These are phyloP conservation scores for Pouteria campechiana DNA, from an alignment of 179 eudicot species.

Conservation along the genomic window DNA sequence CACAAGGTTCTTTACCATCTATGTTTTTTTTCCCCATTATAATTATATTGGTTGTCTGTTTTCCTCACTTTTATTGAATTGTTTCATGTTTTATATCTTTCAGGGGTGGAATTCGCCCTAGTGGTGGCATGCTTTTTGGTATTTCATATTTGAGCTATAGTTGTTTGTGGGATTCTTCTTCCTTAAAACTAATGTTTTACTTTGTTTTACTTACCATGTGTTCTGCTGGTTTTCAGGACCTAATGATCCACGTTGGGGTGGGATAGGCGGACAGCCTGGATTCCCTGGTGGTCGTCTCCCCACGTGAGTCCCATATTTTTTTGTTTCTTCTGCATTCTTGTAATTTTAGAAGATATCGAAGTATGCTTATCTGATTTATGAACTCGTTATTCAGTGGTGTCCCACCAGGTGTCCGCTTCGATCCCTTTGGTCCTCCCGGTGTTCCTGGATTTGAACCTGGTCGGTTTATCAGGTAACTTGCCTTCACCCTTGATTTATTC, in stretches of 20 bases:
- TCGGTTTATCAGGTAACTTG: conserved; percentile 51
- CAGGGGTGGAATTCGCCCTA: conserved; percentile 59
- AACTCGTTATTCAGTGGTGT: conserved; percentile 38
- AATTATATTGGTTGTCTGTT: neutral
- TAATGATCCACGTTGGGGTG: conserved; percentile 57
- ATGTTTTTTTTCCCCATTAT: neutral
- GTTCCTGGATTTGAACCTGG: conserved; percentile 90
- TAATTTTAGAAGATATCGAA: neutral
- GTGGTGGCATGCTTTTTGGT: conserved; percentile 70
- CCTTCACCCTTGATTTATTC: too few species aligned
- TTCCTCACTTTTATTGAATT: neutral
- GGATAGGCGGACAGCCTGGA: conserved; percentile 37
- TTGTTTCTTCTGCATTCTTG: neutral
- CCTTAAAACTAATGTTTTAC: too few species aligned
- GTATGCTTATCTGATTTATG: neutral
- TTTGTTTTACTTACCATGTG: conserved; percentile 12
- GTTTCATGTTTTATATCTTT: neutral
- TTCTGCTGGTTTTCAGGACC: conserved; percentile 40
- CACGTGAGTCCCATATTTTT: conserved; percentile 15
- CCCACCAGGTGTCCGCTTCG: conserved; percentile 87
- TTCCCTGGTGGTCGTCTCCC: conserved; percentile 46
- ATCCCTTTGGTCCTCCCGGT: conserved; percentile 89
- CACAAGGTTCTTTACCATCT: conserved; percentile 33
- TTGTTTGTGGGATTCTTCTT: too few species aligned
- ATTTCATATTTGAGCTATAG: conserved; percentile 8